A percentile compares a stretch with the other conserved stretches of the same genome.
Evolutionary conservation across 1,284 basidiomycete genomes (phyloP).

Genomic region (Heterobasidion occidentale): DNA sequence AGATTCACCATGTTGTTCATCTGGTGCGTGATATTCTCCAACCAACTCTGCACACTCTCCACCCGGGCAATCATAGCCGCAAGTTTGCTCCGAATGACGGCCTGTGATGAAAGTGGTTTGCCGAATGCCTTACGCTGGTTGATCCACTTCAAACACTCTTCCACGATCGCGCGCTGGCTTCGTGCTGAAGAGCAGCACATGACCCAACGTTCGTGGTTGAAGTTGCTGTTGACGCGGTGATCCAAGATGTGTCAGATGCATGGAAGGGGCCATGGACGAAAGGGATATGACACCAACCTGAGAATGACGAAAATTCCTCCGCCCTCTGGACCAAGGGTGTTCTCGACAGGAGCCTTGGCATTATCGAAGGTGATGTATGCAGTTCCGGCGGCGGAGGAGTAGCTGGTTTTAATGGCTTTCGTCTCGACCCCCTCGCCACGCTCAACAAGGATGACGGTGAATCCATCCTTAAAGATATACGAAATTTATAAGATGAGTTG

Average conservation of each 20-base stretch:
- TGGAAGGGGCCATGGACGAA: too few relatives aligned
- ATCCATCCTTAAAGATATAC: slow-evolving; percentile 45
- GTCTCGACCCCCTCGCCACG: slow-evolving; percentile 79
- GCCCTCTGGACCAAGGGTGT: slow-evolving; percentile 83
- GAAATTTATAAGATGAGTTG: too few relatives aligned
- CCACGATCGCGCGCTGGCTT: slow-evolving; percentile 68
- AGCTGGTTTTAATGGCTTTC: slow-evolving; percentile 86
- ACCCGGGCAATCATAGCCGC: slow-evolving; percentile 86
- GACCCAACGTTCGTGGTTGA: slow-evolving; percentile 87
- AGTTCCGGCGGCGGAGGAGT: slow-evolving; percentile 82
- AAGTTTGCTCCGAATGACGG: slow-evolving; percentile 88
- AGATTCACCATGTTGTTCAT: slow-evolving; percentile 74
- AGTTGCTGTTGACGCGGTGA: slow-evolving; percentile 39
- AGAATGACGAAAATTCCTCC: slow-evolving; percentile 83
- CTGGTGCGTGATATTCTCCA: slow-evolving; percentile 84
- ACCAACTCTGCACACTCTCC: slow-evolving; percentile 85
- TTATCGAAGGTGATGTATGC: slow-evolving; percentile 92
- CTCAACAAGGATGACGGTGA: slow-evolving; percentile 83
- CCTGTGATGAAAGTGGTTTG: slow-evolving; percentile 82
- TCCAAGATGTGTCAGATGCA: too few relatives aligned
- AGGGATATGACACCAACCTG: too few relatives aligned
- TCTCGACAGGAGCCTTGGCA: slow-evolving; percentile 77
- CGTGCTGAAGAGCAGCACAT: slow-evolving; percentile 46
- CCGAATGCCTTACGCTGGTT: slow-evolving; percentile 83
- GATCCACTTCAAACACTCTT: slow-evolving; percentile 74